These are phyloP conservation scores for Cyberlindnera samutprakarnensis DNA, from an alignment of 805 yeast species.

Conservation along the genomic window DNA sequence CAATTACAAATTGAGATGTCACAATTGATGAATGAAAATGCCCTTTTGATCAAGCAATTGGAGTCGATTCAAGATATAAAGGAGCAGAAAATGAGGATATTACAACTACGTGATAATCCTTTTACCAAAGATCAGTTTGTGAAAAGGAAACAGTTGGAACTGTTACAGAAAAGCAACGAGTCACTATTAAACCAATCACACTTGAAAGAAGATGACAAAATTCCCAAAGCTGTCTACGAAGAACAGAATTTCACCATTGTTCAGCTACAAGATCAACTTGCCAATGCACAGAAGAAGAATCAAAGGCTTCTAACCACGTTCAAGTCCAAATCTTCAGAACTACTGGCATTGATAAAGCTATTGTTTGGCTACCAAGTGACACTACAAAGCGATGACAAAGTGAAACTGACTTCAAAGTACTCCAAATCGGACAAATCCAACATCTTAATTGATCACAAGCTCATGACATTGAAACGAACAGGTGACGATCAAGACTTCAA, in stretches of 20 bases:
- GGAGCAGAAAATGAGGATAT: conserved; percentile 37
- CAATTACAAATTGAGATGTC: conserved; percentile 17
- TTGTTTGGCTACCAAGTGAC: conserved; percentile 71
- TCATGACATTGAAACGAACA: conserved; percentile 39
- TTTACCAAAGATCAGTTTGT: conserved; percentile 52
- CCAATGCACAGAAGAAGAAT: conserved; percentile 43
- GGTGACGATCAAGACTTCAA: conserved; percentile 26
- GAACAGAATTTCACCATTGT: conserved; percentile 48
- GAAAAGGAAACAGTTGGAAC: conserved; percentile 42
- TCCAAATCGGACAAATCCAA: conserved; percentile 40
- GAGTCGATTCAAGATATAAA: conserved; percentile 27
- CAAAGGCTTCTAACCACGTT: conserved; percentile 49
- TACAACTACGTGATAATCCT: conserved; percentile 65
- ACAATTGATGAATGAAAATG: conserved; percentile 29
- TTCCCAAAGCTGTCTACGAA: conserved; percentile 61
- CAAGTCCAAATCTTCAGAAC: conserved; percentile 60
- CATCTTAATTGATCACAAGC: conserved; percentile 43
- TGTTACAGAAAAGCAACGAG: conserved; percentile 50
- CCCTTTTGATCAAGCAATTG: conserved; percentile 30
- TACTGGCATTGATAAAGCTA: conserved; percentile 56
- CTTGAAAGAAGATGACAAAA: conserved; percentile 20
- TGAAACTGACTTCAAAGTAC: conserved; percentile 46
- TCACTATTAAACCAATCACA: conserved; percentile 32
- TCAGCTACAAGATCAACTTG: conserved; percentile 38
- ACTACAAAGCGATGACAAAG: conserved; percentile 48